These are phyloP conservation scores for Trichomonas gallinae DNA, from an alignment of 208 protist genomes.

Conservation along the genomic window DNA sequence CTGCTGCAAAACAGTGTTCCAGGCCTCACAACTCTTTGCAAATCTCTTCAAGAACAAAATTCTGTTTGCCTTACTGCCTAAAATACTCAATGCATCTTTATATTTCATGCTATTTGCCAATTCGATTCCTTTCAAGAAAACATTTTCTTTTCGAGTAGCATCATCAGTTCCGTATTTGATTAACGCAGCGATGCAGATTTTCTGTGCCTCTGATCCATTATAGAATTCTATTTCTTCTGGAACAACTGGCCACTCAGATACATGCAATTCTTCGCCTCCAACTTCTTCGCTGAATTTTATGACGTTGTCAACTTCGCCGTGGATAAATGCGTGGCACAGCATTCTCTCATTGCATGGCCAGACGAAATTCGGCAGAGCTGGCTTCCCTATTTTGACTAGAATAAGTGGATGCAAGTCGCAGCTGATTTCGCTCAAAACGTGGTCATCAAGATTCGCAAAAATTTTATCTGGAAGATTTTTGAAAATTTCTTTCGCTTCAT, in stretches of 20 bases:
- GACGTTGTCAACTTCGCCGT: not conserved
- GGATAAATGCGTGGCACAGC: not conserved
- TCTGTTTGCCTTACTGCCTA: not conserved
- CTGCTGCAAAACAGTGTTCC: not conserved
- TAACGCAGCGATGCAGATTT: not conserved
- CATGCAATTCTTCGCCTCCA: not conserved
- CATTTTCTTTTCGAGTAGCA: not conserved
- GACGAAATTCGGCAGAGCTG: not conserved
- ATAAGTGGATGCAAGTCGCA: not conserved
- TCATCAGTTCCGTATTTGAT: not conserved
- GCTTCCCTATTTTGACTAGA: not conserved
- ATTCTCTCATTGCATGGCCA: not conserved
- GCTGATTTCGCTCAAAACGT: not conserved
- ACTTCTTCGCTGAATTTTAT: not conserved
- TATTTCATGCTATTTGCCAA: not conserved
- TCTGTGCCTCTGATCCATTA: not conserved
- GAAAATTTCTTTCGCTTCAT: not conserved
- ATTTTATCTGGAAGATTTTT: not conserved
- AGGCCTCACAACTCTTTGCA: not conserved
- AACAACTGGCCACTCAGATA: not conserved
- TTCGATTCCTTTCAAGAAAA: not conserved
- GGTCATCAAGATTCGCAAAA: not conserved
- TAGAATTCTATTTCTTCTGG: not conserved
- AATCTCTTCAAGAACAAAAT: not conserved
- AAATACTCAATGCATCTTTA: not conserved